phyloP scores from a whole-genome alignment of 345 rosid species.

The Microcos paniculata region DNA sequence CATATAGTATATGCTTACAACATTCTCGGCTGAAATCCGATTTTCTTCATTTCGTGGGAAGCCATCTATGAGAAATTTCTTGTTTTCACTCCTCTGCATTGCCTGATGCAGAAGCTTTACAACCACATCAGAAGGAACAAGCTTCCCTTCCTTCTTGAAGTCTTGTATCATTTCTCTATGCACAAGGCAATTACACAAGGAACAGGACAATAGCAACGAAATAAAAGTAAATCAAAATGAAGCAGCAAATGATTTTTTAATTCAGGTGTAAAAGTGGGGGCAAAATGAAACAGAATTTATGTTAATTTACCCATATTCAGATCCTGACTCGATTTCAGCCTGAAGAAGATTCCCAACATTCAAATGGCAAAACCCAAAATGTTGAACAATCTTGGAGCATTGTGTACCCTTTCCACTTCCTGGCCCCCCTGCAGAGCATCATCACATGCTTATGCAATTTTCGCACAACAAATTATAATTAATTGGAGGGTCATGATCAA shows the following conservation, averaged over 20 bases:
- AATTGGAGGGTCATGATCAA: not conserved
- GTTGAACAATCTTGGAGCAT: conserved; percentile 13
- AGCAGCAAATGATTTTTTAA: not conserved
- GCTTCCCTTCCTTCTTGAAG: conserved; percentile 11
- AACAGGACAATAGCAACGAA: not conserved
- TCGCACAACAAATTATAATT: not conserved
- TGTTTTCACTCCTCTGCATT: conserved; percentile 4
- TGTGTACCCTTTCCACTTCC: conserved; percentile 17
- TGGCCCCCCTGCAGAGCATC: conserved; percentile 1
- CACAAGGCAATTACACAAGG: not conserved
- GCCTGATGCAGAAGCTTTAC: conserved; percentile 9
- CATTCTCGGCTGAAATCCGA: not conserved
- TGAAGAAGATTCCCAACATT: conserved; percentile 13
- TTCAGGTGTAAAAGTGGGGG: not conserved
- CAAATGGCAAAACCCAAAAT: conserved; percentile 10
- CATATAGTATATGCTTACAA: not conserved
- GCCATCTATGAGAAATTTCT: conserved; percentile 15
- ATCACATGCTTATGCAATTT: not conserved
- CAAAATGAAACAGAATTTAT: not conserved
- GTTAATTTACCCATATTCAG: conserved; percentile 9
- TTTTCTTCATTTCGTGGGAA: conserved; percentile 11
- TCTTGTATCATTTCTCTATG: conserved; percentile 3
- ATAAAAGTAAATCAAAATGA: not conserved
- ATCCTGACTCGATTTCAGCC: conserved; percentile 15
- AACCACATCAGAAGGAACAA: conserved; percentile 5